Evolutionary conservation across 2,329 filamentous ascomycete genomes (phyloP).

Genomic region (Pestalotiopsis sp.): DNA sequence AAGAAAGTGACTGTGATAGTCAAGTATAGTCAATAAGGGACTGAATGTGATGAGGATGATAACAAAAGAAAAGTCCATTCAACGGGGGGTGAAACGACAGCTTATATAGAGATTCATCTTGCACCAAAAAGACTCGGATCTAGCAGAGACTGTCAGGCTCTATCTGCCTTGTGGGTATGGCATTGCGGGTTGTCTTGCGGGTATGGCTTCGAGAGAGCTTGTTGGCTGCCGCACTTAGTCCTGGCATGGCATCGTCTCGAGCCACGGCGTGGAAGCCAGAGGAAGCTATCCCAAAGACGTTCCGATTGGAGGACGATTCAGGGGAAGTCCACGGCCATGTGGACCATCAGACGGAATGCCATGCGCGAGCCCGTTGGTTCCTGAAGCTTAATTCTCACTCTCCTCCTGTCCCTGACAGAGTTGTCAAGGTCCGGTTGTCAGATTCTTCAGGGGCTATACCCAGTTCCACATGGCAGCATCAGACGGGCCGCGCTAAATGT

Average conservation of each 20-base stretch:
- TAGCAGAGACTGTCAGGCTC: background rate
- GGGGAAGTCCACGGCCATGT: background rate
- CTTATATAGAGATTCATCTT: background rate
- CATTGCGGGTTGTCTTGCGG: background rate
- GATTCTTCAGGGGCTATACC: background rate
- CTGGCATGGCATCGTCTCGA: background rate
- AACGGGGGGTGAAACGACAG: background rate
- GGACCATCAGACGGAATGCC: background rate
- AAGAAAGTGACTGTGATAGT: slow-evolving; percentile 1
- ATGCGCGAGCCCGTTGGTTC: background rate
- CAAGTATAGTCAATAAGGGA: background rate
- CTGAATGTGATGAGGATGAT: background rate
- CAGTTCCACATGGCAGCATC: background rate
- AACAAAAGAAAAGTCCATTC: background rate
- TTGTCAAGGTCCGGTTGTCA: background rate
- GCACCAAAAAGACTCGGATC: background rate
- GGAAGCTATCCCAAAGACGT: background rate
- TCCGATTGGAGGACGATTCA: slow-evolving; percentile 6
- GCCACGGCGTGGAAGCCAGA: background rate
- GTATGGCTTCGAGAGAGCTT: background rate
- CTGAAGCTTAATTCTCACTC: background rate
- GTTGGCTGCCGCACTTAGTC: background rate
- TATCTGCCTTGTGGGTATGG: background rate
- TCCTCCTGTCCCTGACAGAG: background rate
- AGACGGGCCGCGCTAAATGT: background rate